Percentiles rank a stretch among this genome's conserved stretches.
Evolutionary conservation across 2,329 filamentous ascomycete genomes (phyloP).

Genomic region (Diaporthe citriasiana): DNA sequence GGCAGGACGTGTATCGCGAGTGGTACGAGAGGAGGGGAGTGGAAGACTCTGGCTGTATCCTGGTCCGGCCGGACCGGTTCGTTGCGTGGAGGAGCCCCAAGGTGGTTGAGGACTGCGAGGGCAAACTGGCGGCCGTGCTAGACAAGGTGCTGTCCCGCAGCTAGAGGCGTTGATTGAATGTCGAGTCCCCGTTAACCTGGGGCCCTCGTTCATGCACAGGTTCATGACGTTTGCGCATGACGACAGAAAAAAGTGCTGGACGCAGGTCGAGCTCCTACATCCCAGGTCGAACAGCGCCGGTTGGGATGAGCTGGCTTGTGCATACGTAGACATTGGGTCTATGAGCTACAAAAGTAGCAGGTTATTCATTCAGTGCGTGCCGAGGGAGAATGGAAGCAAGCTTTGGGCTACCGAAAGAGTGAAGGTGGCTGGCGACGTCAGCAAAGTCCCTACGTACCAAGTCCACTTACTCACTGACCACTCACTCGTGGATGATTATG

Average conservation of each 20-base stretch:
- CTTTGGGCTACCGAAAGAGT: not conserved
- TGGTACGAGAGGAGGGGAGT: constrained; percentile 64
- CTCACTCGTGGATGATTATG: not conserved
- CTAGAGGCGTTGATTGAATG: not conserved
- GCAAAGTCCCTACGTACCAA: not conserved
- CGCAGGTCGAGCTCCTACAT: too few species aligned
- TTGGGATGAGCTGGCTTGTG: not conserved
- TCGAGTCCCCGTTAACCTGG: not conserved
- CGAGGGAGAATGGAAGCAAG: not conserved
- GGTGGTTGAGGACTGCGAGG: constrained; percentile 35
- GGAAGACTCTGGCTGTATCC: constrained; percentile 64
- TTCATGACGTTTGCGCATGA: not conserved
- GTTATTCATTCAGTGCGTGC: not conserved
- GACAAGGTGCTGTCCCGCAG: constrained; percentile 36
- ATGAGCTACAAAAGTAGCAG: not conserved
- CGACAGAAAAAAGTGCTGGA: not conserved
- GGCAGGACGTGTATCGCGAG: constrained; percentile 66
- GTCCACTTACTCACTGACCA: not conserved
- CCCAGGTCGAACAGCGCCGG: not conserved
- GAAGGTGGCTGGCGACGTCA: not conserved
- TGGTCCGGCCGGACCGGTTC: constrained; percentile 66
- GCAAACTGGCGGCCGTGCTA: constrained; percentile 41
- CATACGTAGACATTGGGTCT: not conserved
- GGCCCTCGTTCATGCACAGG: not conserved
- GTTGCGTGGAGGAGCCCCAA: constrained; percentile 59